Evolutionary conservation across 164 flowering plant species (phyloP).

Genomic region (Magnolia changhungtana): DNA sequence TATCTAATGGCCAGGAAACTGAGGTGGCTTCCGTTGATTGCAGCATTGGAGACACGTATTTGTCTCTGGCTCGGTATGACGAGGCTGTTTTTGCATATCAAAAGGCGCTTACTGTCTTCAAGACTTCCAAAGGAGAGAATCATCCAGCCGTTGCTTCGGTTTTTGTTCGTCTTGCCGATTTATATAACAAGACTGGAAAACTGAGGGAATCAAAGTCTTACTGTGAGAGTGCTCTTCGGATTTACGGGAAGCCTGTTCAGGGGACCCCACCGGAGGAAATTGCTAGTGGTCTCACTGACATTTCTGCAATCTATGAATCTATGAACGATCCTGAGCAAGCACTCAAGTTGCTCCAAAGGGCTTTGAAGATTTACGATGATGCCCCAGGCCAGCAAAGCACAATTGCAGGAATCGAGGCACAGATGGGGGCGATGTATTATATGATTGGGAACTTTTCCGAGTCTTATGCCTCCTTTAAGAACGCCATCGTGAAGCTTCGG

Average conservation of each 20-base stretch:
- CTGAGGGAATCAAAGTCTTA: constrained; percentile 73
- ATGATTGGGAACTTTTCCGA: constrained; percentile 72
- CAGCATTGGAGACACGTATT: constrained; percentile 89
- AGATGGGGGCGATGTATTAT: constrained; percentile 89
- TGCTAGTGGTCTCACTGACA: constrained; percentile 79
- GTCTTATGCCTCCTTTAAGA: constrained; percentile 63
- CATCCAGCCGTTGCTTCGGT: constrained; percentile 86
- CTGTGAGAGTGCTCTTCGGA: constrained; percentile 90
- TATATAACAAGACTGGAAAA: constrained; percentile 78
- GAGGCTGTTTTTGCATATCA: constrained; percentile 90
- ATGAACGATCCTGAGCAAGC: constrained; percentile 87
- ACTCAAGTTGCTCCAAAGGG: constrained; percentile 70
- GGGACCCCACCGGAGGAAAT: constrained; percentile 83
- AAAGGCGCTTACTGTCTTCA: constrained; percentile 83
- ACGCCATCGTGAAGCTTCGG: constrained; percentile 67
- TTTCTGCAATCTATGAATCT: constrained; percentile 90
- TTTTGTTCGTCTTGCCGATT: constrained; percentile 81
- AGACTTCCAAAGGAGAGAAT: constrained; percentile 81
- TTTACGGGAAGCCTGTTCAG: constrained; percentile 66
- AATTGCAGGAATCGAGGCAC: constrained; percentile 90
- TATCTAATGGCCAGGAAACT: constrained; percentile 68
- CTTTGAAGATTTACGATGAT: constrained; percentile 60
- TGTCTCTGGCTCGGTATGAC: constrained; percentile 73
- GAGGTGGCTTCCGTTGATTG: constrained; percentile 86
- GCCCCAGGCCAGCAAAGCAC: constrained; percentile 91